These are phyloP conservation scores for Aspergillus felis DNA, from an alignment of 2,329 filamentous ascomycete species.

Conservation along the genomic window DNA sequence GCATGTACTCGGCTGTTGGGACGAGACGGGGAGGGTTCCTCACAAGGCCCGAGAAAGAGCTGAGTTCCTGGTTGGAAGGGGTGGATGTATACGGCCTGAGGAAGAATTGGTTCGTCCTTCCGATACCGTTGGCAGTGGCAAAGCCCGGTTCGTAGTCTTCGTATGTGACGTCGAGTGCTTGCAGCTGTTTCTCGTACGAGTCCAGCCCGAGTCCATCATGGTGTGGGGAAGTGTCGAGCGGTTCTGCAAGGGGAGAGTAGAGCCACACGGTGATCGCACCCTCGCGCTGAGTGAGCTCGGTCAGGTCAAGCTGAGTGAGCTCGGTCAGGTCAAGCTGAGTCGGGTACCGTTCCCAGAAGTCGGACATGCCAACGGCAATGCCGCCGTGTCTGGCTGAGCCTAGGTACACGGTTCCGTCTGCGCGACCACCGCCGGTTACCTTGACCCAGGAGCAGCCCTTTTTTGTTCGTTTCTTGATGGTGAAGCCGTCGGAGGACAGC, in stretches of 20 bases:
- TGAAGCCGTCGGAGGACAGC: conserved; percentile 59
- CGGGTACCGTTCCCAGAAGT: conserved; percentile 63
- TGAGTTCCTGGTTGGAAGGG: conserved; percentile 47
- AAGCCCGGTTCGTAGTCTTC: conserved; percentile 58
- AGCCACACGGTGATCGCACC: conserved; percentile 58
- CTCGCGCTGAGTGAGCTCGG: conserved; percentile 39
- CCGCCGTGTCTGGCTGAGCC: conserved; percentile 57
- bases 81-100: conserved; percentile 53
- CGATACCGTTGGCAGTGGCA: conserved; percentile 56
- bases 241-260: conserved; percentile 54
- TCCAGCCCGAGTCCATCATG: conserved; percentile 57
- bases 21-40: conserved; percentile 53
- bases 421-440: conserved; percentile 48
- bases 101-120: conserved; percentile 55
- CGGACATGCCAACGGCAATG: conserved; percentile 54
- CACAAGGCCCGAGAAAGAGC: conserved; percentile 43
- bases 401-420: conserved; percentile 56
- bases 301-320: conserved; percentile 52
- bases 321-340: conserved; percentile 55
- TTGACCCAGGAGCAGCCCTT: conserved; percentile 56
- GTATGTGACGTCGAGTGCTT: conserved; percentile 60
- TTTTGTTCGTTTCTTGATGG: conserved; percentile 58
- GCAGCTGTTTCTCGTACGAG: conserved; percentile 55
- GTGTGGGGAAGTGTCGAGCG: conserved; percentile 55
- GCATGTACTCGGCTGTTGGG: conserved; percentile 47